Evolutionary conservation across 257 asterid species (phyloP), one percentile per base, ranked within the genome.

Genomic region (Ilex aquifolium): DNA sequence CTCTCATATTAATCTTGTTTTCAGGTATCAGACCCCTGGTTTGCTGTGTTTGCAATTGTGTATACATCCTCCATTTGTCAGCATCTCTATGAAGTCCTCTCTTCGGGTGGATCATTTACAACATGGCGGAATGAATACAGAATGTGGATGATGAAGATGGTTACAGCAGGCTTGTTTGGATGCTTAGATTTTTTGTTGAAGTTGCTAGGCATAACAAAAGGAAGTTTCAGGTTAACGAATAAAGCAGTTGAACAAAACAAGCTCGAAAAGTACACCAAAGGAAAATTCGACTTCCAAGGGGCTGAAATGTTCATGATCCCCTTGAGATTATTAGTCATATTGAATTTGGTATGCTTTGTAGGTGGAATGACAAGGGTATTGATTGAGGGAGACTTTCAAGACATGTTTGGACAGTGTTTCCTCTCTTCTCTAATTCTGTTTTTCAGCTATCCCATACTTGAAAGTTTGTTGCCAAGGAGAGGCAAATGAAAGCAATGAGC

Each of bases 291-390:
- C 57, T 83, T 88, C 42, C 82, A 73, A 42, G 95, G 93, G 2
- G 93, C 95, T 8, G 72, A 75, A 65, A 65, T 77, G 78, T 85
- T 83, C 83, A 83, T 80, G 85, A 44, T 85, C n/a, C 95, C 95
- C 2, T 61, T 88, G 69, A 85, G 91, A 29, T 27, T 79, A 74
- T 65, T 88, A 59, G 94, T 88, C 51, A 27, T 83, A 72, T 66
- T 88, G 65, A 88, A 85, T 72, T 29, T 78, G 68, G 79, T 78
- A 2, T 85, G 91, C 58, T 85, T 85, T 59, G 48, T 75, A 1
- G 81, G 79, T 52, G 94, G 95, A n/a, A 66, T 61, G 13, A 85
- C 71, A 56, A 78, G 82, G 50, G 53, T 88, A 73, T 21, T 83
- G 9, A 69, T 57, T 4, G 74, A 63, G 40, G 78, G 82, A 10